Conservation (phyloP, 2,329 filamentous ascomycete genomes). For the Penicillium polonicum region DNA sequence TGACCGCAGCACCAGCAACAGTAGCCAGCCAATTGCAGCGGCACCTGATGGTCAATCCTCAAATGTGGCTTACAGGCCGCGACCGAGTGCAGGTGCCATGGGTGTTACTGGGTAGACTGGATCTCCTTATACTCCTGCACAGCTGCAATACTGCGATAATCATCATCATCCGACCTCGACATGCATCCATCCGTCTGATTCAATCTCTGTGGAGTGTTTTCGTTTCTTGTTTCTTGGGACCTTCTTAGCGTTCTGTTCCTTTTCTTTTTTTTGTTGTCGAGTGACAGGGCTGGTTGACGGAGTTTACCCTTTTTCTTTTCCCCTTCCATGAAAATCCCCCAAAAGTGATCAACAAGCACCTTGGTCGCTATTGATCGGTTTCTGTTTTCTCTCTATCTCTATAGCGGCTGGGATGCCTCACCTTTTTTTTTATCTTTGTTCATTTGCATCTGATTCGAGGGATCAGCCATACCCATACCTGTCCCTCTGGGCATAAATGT, state of each 20-base stretch:
- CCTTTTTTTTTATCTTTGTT: slow-evolving; percentile 15
- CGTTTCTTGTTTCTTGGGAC: slow-evolving; percentile 21
- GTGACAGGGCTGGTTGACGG: slow-evolving; percentile 32
- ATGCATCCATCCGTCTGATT: slow-evolving; percentile 16
- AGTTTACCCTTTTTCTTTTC: slow-evolving; percentile 21
- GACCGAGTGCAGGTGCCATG: slow-evolving; percentile 41
- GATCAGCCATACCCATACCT: slow-evolving; percentile 26
- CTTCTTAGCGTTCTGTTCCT: slow-evolving; percentile 31
- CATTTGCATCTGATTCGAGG: slow-evolving; percentile 30
- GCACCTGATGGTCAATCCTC: slow-evolving; percentile 34
- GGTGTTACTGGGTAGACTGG: slow-evolving; percentile 37
- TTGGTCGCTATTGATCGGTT: slow-evolving; percentile 20
- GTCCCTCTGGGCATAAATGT: slow-evolving; percentile 17
- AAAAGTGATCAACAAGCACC: slow-evolving; percentile 27
- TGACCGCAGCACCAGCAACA: slow-evolving; percentile 38
- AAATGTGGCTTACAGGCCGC: slow-evolving; percentile 38
- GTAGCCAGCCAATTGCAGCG: slow-evolving; percentile 30
- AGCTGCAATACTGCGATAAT: slow-evolving; percentile 17
- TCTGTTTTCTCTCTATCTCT: slow-evolving; percentile 9
- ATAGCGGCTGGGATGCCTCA: slow-evolving; percentile 7
- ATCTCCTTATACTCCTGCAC: slow-evolving; percentile 19
- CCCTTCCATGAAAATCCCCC: slow-evolving; percentile 20
- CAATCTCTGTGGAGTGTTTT: slow-evolving; percentile 17
- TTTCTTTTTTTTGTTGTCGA: slow-evolving; percentile 19
- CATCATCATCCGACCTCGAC: slow-evolving; percentile 19